Evolutionary conservation across 129 eudicot species (phyloP).

Genomic region (Apium graveolens): DNA sequence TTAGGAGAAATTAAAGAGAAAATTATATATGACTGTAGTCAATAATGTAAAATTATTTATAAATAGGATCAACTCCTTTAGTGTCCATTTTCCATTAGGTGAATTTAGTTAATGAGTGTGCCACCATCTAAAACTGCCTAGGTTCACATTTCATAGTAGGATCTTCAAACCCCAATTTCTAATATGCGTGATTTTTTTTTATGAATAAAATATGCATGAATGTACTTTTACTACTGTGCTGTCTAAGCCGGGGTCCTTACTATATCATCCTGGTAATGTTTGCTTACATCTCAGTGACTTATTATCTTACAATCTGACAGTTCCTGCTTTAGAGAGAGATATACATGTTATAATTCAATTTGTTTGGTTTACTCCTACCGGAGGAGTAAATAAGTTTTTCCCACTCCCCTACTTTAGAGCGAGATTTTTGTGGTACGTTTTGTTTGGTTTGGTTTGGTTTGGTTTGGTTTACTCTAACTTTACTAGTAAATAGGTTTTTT

Average conservation of each 20-base stretch:
- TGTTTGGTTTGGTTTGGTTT: not conserved
- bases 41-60: slow-evolving; percentile 12
- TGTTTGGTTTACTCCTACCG: not conserved
- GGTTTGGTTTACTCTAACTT: not conserved
- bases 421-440: not conserved
- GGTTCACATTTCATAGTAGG: not conserved
- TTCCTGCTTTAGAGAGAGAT: too few species aligned
- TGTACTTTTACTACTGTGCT: not conserved
- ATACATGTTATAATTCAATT: too few species aligned
- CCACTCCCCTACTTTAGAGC: not conserved
- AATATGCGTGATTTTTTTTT: not conserved
- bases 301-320: not conserved
- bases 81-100: not conserved
- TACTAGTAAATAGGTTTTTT: not conserved
- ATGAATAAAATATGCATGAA: too few species aligned
- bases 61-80: not conserved
- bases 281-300: not conserved
- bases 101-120: not conserved
- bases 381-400: not conserved
- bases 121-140: not conserved
- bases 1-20: slow-evolving; percentile 11
- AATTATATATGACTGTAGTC: not conserved
- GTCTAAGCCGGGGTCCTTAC: not conserved
- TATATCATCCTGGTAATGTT: not conserved
- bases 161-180: not conserved